Evolutionary conservation across 768 basidiomycete species (phyloP).

Genomic region (Xerocomus potaroensis): DNA sequence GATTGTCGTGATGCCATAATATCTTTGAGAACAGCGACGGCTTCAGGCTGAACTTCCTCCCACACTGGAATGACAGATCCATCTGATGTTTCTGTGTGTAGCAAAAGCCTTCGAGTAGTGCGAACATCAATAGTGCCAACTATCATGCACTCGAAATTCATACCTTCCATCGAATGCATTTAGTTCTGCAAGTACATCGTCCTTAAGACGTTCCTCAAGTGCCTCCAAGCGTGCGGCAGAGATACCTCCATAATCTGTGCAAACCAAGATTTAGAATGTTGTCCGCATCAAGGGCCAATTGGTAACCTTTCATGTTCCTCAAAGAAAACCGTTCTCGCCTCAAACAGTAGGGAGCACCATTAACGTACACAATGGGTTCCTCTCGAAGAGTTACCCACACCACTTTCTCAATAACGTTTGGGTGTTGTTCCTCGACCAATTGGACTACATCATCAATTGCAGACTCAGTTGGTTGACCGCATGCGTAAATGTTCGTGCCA

Average conservation of each 20-base stretch:
- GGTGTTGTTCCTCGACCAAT: slow-evolving; percentile 57
- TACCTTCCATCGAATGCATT: slow-evolving; percentile 79
- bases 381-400: slow-evolving; percentile 94
- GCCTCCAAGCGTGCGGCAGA: slow-evolving; percentile 85
- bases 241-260: slow-evolving; percentile 90
- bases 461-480: slow-evolving; percentile 86
- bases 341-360: slow-evolving; percentile 88
- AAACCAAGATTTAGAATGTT: not conserved
- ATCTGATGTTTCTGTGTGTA: slow-evolving; percentile 86
- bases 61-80: slow-evolving; percentile 91
- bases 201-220: slow-evolving; percentile 83
- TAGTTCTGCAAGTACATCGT: slow-evolving; percentile 84
- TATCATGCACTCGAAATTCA: slow-evolving; percentile 7
- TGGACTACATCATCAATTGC: slow-evolving; percentile 79
- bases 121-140: slow-evolving; percentile 1
- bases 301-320: slow-evolving; percentile 87
- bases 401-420: slow-evolving; percentile 55
- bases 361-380: slow-evolving; percentile 88
- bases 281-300: not conserved
- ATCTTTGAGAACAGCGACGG: slow-evolving; percentile 82
- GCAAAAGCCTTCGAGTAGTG: slow-evolving; percentile 52
- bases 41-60: slow-evolving; percentile 75
- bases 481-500: slow-evolving; percentile 78
- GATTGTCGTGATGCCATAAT: slow-evolving; percentile 66
- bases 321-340: slow-evolving; percentile 82